These are phyloP conservation scores for Trichoderma simmonsii DNA, from an alignment of 2,329 filamentous ascomycete genomes.

Conservation along the genomic window DNA sequence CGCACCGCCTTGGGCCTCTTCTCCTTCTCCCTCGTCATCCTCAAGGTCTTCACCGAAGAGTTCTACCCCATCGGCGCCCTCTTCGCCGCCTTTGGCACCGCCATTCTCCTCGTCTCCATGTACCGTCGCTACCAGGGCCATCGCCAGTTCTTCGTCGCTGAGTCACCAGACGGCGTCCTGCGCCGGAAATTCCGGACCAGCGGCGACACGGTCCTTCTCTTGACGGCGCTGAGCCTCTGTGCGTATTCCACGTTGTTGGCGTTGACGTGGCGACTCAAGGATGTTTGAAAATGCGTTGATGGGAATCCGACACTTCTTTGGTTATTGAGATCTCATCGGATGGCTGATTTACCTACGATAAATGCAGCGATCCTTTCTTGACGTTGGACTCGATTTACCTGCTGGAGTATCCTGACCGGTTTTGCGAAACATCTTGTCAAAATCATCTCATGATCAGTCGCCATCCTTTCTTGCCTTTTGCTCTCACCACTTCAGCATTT, in stretches of 20 bases:
- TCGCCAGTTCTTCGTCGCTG: conserved; percentile 76
- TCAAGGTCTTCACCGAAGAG: conserved; percentile 91
- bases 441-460: background rate
- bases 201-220: conserved; percentile 58
- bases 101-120: conserved; percentile 76
- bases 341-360: background rate
- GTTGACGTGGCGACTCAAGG: conserved; percentile 47
- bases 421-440: background rate
- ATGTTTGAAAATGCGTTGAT: conserved; percentile 21
- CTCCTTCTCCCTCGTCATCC: conserved; percentile 86
- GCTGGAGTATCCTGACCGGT: background rate
- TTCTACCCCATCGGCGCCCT: conserved; percentile 97
- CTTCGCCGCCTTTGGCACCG: conserved; percentile 86
- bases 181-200: conserved; percentile 60
- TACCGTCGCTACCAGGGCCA: conserved; percentile 91
- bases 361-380: background rate
- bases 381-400: background rate
- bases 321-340: background rate
- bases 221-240: conserved; percentile 54
- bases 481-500: background rate
- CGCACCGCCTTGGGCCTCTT: conserved; percentile 93
- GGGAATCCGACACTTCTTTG: background rate
- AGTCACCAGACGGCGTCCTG: conserved; percentile 31
- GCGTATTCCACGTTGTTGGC: conserved; percentile 57
- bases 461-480: background rate